These are phyloP conservation scores for Neofusicoccum sp. DNA, from an alignment of 2,329 filamentous ascomycete species.

Conservation along the genomic window DNA sequence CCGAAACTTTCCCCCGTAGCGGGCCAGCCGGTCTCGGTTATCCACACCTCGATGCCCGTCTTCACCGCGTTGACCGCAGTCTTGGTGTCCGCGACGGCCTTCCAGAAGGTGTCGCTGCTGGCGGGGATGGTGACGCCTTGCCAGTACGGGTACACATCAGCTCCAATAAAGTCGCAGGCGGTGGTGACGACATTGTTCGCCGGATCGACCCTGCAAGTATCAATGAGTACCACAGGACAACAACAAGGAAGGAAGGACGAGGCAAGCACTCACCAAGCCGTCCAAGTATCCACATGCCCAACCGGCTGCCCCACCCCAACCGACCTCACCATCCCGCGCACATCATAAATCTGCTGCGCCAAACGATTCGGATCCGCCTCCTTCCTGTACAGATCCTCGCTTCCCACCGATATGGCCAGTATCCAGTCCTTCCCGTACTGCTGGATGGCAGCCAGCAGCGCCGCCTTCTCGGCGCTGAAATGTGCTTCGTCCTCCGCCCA, in stretches of 20 bases:
- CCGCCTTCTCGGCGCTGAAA: slow-evolving; percentile 34
- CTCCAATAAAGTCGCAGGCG: slow-evolving; percentile 37
- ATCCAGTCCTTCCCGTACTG: slow-evolving; percentile 35
- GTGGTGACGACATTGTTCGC: slow-evolving; percentile 36
- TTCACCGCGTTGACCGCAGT: slow-evolving; percentile 30
- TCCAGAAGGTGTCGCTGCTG: slow-evolving; percentile 31
- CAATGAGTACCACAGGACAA: slow-evolving; percentile 71
- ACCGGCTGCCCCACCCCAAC: slow-evolving; percentile 20
- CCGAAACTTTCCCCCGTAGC: slow-evolving; percentile 16
- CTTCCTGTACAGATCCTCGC: slow-evolving; percentile 60
- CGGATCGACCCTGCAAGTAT: slow-evolving; percentile 71
- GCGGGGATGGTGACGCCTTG: slow-evolving; percentile 32
- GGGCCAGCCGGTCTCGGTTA: slow-evolving; percentile 30
- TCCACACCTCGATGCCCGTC: slow-evolving; percentile 31
- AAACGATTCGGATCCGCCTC: slow-evolving; percentile 16
- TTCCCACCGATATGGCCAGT: slow-evolving; percentile 37
- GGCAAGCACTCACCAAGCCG: slow-evolving; percentile 36
- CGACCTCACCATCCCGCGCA: slow-evolving; percentile 24
- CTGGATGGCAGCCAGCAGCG: slow-evolving; percentile 31
- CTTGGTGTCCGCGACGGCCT: slow-evolving; percentile 30
- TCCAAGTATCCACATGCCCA: slow-evolving; percentile 40
- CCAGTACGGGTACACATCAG: slow-evolving; percentile 40
- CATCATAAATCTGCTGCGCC: slow-evolving; percentile 28
- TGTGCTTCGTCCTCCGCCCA: slow-evolving; percentile 32
- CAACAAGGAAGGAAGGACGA: slow-evolving; percentile 31